These are phyloP conservation scores for Emericellopsis terricola DNA, from an alignment of 495 filamentous ascomycete genomes.

Conservation along the genomic window DNA sequence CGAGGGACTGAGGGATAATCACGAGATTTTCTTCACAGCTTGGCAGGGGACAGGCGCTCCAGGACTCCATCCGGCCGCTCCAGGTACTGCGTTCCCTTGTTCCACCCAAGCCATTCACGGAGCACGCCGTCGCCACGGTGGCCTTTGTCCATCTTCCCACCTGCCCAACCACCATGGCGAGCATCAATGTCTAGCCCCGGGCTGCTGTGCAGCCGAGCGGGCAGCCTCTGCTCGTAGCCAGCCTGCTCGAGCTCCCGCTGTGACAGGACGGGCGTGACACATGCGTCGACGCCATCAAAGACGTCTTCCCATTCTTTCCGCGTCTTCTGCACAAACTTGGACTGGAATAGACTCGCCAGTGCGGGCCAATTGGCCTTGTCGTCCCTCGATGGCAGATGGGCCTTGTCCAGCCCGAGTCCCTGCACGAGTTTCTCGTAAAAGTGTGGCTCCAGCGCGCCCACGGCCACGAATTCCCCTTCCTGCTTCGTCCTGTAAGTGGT, in stretches of 20 bases:
- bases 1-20: too few relatives aligned
- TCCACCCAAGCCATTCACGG: conserved; percentile 63
- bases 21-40: too few relatives aligned
- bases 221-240: conserved; percentile 42
- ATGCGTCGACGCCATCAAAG: conserved; percentile 87
- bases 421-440: conserved; percentile 56
- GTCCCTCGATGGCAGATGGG: conserved; percentile 32
- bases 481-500: conserved; percentile 74
- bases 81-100: conserved; percentile 49
- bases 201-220: conserved; percentile 47
- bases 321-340: conserved; percentile 52
- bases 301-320: conserved; percentile 66
- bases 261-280: conserved; percentile 70
- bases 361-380: conserved; percentile 47
- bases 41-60: too few relatives aligned
- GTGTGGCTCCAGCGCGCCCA: conserved; percentile 74
- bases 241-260: conserved; percentile 50
- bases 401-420: conserved; percentile 38
- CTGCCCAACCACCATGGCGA: conserved; percentile 43
- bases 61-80: too few relatives aligned
- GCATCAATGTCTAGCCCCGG: conserved; percentile 38
- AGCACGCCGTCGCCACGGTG: conserved; percentile 56
- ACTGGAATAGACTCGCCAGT: conserved; percentile 39
- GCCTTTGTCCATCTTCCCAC: conserved; percentile 40
- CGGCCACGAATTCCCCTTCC: conserved; percentile 54